Conservation (phyloP, 2,329 filamentous ascomycete species). For the Lasiodiplodia citricola region DNA sequence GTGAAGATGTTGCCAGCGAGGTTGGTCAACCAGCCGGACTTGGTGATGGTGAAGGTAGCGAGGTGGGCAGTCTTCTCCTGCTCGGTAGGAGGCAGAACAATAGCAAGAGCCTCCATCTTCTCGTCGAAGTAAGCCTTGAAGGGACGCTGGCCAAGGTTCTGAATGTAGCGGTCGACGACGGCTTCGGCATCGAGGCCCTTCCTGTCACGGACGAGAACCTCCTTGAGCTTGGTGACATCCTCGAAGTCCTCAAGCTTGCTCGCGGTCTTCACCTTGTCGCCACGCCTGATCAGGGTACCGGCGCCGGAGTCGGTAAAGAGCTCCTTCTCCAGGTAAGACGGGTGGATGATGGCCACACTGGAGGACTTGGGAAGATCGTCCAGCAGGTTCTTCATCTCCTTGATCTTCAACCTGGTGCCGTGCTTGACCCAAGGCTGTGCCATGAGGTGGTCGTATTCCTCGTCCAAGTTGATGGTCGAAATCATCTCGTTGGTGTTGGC, state of each 20-base stretch:
- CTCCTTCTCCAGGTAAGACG: constrained; percentile 93
- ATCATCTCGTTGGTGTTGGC: constrained; percentile 94
- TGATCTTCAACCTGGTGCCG: constrained; percentile 94
- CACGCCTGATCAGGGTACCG: constrained; percentile 88
- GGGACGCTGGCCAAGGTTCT: constrained; percentile 74
- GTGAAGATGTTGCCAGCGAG: constrained; percentile 94
- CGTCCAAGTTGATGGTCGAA: constrained; percentile 94
- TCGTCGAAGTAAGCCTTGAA: constrained; percentile 97
- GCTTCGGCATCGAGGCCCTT: constrained; percentile 81
- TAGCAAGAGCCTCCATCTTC: constrained; percentile 86
- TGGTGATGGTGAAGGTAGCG: constrained; percentile 90
- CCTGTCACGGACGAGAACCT: constrained; percentile 79
- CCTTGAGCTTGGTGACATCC: constrained; percentile 77
- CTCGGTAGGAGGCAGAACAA: constrained; percentile 77
- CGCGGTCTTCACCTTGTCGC: constrained; percentile 83
- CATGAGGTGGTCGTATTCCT: constrained; percentile 94
- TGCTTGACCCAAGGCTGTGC: constrained; percentile 92
- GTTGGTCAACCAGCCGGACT: constrained; percentile 92
- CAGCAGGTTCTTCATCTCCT: constrained; percentile 93
- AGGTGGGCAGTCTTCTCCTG: constrained; percentile 77
- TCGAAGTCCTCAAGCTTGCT: constrained; percentile 75
- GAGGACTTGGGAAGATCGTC: constrained; percentile 88
- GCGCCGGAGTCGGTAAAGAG: constrained; percentile 95
- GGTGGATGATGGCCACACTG: constrained; percentile 96
- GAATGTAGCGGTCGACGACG: constrained; percentile 85